Base-by-base conservation (phyloP, 2,329 filamentous ascomycete species). In the Xylaria multiplex region DNA sequence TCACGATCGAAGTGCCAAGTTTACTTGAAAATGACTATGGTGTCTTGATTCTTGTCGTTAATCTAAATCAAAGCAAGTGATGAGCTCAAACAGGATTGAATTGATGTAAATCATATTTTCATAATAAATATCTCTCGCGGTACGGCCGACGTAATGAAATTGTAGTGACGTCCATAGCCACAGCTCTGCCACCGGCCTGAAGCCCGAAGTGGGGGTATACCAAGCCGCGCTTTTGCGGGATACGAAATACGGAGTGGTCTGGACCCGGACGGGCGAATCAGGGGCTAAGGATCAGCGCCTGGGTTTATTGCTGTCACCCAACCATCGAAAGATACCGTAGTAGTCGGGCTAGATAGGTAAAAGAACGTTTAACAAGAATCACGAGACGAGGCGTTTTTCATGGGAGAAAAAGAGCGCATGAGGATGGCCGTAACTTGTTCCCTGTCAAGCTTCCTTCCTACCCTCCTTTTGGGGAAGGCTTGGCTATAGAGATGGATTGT, bases 181-280 rank as follows among this genome's bases (percentile, higher is more conserved):
- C 32, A 13, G 32, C 50, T 37, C 49, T 22, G 49, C 49, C 49
- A 37, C 50, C 16, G 30, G 30, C 16, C 16, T 14, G 50, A 37
- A 35, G 30, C 16, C 52, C 11, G 52, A 55, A 55, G 35, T 55
- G 35, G 52, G n/a, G 49, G 7, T 24, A 35, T 8, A 11, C 45
- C 50, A 37, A 13, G 8, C 57, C 4, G 43, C 35, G 14, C 22
- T 30, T 42, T 58, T 27, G 27, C 19, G 46, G 40, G n/a, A 67
- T 64, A 61, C 61, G 61, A 64, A 61, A 61, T 67, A 67, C 61
- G 59, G 54, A 32, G 53, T 16, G 27, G 42, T 40, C 46, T 35
- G 42, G 57, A 14, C 27, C 42, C 27, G 24, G 40, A 43, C 42
- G 30, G 16, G 42, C 56, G 35, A 67, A 59, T 66, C 62, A 55